Evolutionary conservation across 2,329 filamentous ascomycete genomes (phyloP).

Genomic region (Incumbomyces lentus): DNA sequence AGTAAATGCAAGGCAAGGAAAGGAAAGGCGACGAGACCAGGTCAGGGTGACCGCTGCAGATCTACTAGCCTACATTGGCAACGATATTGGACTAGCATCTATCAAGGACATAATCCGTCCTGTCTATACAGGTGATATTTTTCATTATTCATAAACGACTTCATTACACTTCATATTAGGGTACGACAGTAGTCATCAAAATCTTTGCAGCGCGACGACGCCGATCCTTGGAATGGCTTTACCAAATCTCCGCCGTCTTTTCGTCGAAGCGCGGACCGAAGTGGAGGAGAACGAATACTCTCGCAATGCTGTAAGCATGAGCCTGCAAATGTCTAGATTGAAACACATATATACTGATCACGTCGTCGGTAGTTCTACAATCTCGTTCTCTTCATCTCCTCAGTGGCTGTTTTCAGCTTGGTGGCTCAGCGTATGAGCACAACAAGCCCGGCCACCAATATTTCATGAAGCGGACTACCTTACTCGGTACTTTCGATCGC

Average conservation of each 20-base stretch:
- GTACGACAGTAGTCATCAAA: neutral
- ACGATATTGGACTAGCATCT: too few species aligned
- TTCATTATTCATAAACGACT: too few species aligned
- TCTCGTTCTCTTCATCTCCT: constrained; percentile 90
- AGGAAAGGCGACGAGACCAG: too few species aligned
- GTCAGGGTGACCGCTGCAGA: too few species aligned
- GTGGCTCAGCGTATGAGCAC: constrained; percentile 72
- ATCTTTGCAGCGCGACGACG: too few species aligned
- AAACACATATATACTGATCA: neutral
- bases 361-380: constrained; percentile 72
- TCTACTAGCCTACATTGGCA: too few species aligned
- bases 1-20: too few species aligned
- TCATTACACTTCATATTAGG: neutral
- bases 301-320: constrained; percentile 64
- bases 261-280: constrained; percentile 87
- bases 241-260: constrained; percentile 89
- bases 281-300: constrained; percentile 92
- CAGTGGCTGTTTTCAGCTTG: constrained; percentile 86
- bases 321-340: neutral
- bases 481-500: too few species aligned
- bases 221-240: constrained; percentile 36
- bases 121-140: too few species aligned
- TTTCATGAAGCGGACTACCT: neutral
- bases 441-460: constrained; percentile 10
- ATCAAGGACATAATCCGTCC: too few species aligned